phyloP scores from a whole-genome alignment of 1,284 basidiomycete species.

The Trichosporon sp. region DNA sequence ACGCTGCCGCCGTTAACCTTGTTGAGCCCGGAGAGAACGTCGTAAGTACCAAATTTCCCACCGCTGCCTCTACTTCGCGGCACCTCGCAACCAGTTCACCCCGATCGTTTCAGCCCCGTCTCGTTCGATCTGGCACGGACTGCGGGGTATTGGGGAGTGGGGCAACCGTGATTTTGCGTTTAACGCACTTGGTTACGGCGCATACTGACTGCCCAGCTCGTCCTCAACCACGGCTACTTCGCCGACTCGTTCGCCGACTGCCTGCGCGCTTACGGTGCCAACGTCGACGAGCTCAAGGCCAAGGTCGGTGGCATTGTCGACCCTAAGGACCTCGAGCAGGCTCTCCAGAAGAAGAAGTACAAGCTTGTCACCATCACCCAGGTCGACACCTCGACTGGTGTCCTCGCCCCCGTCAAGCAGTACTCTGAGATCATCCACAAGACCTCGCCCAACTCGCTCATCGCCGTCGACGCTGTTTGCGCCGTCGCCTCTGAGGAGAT shows the following conservation, averaged over 20 bases:
- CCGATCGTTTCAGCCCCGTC: constrained; percentile 1
- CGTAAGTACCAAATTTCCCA: constrained; percentile 55
- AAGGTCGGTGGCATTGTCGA: constrained; percentile 77
- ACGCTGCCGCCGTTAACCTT: constrained; percentile 73
- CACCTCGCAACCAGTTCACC: background rate
- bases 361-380: constrained; percentile 93
- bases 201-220: constrained; percentile 47
- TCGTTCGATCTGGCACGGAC: background rate
- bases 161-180: background rate
- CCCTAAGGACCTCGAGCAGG: constrained; percentile 58
- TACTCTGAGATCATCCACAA: constrained; percentile 74
- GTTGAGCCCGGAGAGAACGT: constrained; percentile 75
- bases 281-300: constrained; percentile 83
- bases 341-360: constrained; percentile 79
- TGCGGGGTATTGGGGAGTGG: constrained; percentile 11
- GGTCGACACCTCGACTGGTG: constrained; percentile 83
- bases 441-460: constrained; percentile 83
- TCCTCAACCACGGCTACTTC: constrained; percentile 77
- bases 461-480: constrained; percentile 91
- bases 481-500: constrained; percentile 96
- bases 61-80: background rate
- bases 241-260: constrained; percentile 82
- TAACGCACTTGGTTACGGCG: background rate
- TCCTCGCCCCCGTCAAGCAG: constrained; percentile 80
- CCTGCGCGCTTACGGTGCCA: constrained; percentile 83